Base-by-base conservation (phyloP, 2,329 filamentous ascomycete species). In the Ceratocystis destructans region DNA sequence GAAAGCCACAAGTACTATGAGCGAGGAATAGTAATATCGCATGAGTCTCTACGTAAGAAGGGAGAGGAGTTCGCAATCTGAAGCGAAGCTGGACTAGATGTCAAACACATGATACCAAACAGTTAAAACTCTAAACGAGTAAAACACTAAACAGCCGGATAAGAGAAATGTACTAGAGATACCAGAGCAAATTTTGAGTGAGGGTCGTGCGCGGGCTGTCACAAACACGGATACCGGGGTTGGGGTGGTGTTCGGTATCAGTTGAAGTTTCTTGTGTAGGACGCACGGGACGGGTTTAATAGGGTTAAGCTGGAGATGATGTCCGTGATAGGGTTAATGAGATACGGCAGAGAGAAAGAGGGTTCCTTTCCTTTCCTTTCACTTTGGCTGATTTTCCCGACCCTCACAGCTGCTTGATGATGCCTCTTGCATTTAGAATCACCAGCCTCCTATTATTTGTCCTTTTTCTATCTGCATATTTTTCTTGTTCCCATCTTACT, bases 1-100 rank as follows among this genome's bases (percentile, higher is more conserved):
- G 31, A 37, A 25, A 44, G 48, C 66, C 53, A 66, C 59, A 68
- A 10, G 44, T 61, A 65, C 61, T 45, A 20, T 53, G 22, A 53
- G 44, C 31, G 48, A 62, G 6, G 50, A 61, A 55, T 25, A 37
- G 17, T 31, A n/a, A 31, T 15, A 57, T 33, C 5, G 31, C 31
- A 59, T 33, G 25, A 53, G 20, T 10, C 22, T 53, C 48, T 25
- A 53, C 20, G 48, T 10, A 59, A n/a, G 12, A 12, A 31, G 12
- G 22, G 22, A 59, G 28, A 31, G 28, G 33, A 25, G 15, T 20
- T 59, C 55, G 55, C 55, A 59, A 20, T 17, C 55, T 53, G 28
- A n/a, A 59, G 55, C 55, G 28, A 17, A 59, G 31, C 31, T 31
- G 55, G 55, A 37, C 55, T 33, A 37, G 28, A 59, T 37, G 31